phyloP scores from a whole-genome alignment of 2,329 filamentous ascomycete species.

The Furcasterigmium furcatum region DNA sequence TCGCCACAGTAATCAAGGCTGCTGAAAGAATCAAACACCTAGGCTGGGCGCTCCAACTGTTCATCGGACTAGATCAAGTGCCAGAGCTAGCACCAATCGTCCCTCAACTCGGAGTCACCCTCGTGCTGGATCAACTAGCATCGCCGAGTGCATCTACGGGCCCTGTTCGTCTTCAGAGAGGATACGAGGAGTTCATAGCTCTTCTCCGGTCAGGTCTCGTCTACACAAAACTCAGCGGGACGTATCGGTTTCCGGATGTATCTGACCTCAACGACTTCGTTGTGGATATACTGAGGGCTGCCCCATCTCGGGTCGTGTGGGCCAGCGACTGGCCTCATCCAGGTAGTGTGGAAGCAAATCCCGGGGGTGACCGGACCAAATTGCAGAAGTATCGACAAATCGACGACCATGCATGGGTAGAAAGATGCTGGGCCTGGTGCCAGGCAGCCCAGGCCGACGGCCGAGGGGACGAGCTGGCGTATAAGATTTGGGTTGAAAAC shows the following conservation, averaged over 20 bases:
- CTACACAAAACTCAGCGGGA: conserved; percentile 21
- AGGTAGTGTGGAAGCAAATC: conserved; percentile 12
- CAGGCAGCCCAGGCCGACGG: conserved; percentile 7
- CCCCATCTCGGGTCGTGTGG: conserved; percentile 16
- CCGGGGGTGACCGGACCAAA: conserved; percentile 12
- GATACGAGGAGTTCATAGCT: conserved; percentile 12
- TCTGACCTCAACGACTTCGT: conserved; percentile 15
- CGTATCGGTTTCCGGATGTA: conserved; percentile 17
- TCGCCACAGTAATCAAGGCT: conserved; percentile 13
- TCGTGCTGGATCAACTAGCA: conserved; percentile 22
- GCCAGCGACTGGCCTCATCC: conserved; percentile 11
- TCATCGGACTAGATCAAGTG: conserved; percentile 18
- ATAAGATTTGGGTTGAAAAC: conserved; percentile 18
- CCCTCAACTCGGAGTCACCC: conserved; percentile 17
- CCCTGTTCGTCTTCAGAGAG: conserved; percentile 4
- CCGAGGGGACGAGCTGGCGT: conserved; percentile 12
- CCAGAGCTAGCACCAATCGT: conserved; percentile 15
- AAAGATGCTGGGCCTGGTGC: conserved; percentile 9
- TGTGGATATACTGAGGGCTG: conserved; percentile 14
- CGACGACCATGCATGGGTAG: conserved; percentile 11
- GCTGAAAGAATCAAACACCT: conserved; percentile 18
- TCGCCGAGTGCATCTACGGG: conserved; percentile 11
- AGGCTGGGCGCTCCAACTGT: conserved; percentile 25
- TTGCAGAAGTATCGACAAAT: conserved; percentile 15
- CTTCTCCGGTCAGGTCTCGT: conserved; percentile 13